Conservation (phyloP, 805 yeast species). For the Isabelozyma pseudorhagii region DNA sequence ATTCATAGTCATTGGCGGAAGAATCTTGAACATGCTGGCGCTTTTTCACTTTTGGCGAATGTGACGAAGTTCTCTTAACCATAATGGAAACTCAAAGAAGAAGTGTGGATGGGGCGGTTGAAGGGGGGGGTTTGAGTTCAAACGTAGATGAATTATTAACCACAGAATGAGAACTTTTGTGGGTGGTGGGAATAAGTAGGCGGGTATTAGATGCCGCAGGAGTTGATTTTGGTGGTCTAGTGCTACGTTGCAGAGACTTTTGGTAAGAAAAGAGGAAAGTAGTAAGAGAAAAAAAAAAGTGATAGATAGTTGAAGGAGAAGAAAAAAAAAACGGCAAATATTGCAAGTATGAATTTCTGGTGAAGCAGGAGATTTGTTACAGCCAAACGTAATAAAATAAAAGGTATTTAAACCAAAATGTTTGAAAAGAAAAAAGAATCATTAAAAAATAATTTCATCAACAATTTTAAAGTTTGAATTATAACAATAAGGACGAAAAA, state of each 20-base stretch:
- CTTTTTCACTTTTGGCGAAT: constrained; percentile 3
- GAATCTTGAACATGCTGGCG: constrained; percentile 2
- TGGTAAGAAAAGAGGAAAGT: not conserved
- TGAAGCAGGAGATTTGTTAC: not conserved
- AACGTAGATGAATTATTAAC: not conserved
- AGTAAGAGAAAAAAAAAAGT: not conserved
- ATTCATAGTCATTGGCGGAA: constrained; percentile 9
- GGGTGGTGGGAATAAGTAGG: not conserved
- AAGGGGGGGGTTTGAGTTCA: not conserved
- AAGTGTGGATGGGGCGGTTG: not conserved
- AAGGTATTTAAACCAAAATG: not conserved
- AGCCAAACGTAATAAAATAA: not conserved
- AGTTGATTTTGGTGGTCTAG: too few relatives aligned
- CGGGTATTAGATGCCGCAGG: not conserved
- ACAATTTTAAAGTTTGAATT: not conserved
- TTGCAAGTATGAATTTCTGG: not conserved
- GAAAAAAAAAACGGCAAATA: not conserved
- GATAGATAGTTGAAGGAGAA: not conserved
- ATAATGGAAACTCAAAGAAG: not conserved
- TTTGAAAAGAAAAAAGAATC: not conserved
- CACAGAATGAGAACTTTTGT: not conserved
- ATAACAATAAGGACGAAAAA: not conserved
- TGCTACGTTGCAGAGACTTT: too few relatives aligned
- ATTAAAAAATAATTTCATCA: not conserved
- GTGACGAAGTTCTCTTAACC: constrained; percentile 5